Conservation (phyloP, 176 grass and related monocot genomes). For the Paspalum vaginatum region DNA sequence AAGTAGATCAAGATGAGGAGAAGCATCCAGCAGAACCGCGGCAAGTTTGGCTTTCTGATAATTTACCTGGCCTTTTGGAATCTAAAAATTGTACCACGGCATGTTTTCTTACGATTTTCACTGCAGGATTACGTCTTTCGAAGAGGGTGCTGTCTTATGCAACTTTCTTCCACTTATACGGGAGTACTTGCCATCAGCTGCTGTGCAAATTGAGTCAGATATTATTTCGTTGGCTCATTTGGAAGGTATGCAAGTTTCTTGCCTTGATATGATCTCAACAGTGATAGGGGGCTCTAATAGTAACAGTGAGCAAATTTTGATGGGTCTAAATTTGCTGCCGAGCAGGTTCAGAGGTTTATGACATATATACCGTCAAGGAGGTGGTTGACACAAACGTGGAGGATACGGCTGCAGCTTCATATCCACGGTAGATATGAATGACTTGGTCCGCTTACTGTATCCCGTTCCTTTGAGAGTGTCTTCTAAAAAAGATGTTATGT, state of each 20-base stretch:
- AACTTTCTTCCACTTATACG: slow-evolving; percentile 81
- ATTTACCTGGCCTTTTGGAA: slow-evolving; percentile 20
- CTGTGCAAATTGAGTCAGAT: slow-evolving; percentile 77
- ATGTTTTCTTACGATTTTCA: slow-evolving; percentile 32
- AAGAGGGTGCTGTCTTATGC: slow-evolving; percentile 71
- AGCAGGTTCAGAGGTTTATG: slow-evolving; percentile 81
- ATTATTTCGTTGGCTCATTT: slow-evolving; percentile 51
- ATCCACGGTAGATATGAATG: slow-evolving; percentile 58
- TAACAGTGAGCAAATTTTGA: slow-evolving; percentile 19
- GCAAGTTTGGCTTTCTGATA: slow-evolving; percentile 24
- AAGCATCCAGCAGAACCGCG: slow-evolving; percentile 46
- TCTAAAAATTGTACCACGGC: neutral
- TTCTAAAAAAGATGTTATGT: slow-evolving; percentile 22
- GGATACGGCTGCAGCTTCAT: slow-evolving; percentile 45
- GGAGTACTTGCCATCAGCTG: slow-evolving; percentile 75
- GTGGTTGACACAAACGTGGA: slow-evolving; percentile 49
- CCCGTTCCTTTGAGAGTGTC: neutral
- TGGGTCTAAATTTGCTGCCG: neutral
- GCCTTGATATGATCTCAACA: slow-evolving; percentile 14
- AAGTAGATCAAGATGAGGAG: slow-evolving; percentile 69
- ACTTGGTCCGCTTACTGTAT: neutral
- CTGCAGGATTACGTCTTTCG: slow-evolving; percentile 53
- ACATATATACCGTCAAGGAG: slow-evolving; percentile 80
- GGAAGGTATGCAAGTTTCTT: slow-evolving; percentile 67
- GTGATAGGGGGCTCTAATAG: too few relatives aligned